These are phyloP conservation scores for Penicillium sp. DNA, from an alignment of 2,329 filamentous ascomycete species.

Conservation along the genomic window DNA sequence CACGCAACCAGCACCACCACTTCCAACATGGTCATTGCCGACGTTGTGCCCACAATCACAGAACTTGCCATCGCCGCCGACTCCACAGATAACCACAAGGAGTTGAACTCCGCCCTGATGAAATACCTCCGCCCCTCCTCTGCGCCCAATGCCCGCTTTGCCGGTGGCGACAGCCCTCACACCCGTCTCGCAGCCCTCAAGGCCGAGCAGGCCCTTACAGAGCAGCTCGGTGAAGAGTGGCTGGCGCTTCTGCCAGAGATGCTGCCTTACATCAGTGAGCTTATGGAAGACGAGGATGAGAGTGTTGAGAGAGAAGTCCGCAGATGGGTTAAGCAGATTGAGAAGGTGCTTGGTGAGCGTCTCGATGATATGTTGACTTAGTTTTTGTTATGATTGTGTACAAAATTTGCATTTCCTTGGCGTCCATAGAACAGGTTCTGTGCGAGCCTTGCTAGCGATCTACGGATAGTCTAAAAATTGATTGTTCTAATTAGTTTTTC, in stretches of 20 bases:
- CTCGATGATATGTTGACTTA: slow-evolving; percentile 89
- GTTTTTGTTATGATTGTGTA: slow-evolving; percentile 18
- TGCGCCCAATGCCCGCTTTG: slow-evolving; percentile 25
- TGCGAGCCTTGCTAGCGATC: neutral
- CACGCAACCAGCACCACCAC: slow-evolving; percentile 40
- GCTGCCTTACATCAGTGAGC: slow-evolving; percentile 90
- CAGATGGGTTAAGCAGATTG: slow-evolving; percentile 86
- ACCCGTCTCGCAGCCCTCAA: slow-evolving; percentile 79
- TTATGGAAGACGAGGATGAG: slow-evolving; percentile 96
- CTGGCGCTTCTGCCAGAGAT: slow-evolving; percentile 87
- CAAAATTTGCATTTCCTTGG: slow-evolving; percentile 24
- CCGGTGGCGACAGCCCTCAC: slow-evolving; percentile 58
- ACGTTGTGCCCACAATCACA: slow-evolving; percentile 71
- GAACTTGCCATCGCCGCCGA: slow-evolving; percentile 78
- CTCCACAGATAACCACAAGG: slow-evolving; percentile 85
- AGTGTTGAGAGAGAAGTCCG: slow-evolving; percentile 84
- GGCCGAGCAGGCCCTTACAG: slow-evolving; percentile 76
- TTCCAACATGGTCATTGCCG: slow-evolving; percentile 48
- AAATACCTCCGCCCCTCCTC: slow-evolving; percentile 66
- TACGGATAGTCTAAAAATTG: slow-evolving; percentile 11
- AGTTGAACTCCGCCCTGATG: slow-evolving; percentile 76
- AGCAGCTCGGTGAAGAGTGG: slow-evolving; percentile 88
- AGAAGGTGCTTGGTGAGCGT: slow-evolving; percentile 83
- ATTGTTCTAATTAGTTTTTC: neutral
- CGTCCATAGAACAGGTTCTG: slow-evolving; percentile 13